A percentile compares a stretch with the other conserved stretches of the same genome.
Evolutionary conservation across 805 yeast genomes (phyloP).

Genomic region (Nakazawaea pomicola): DNA sequence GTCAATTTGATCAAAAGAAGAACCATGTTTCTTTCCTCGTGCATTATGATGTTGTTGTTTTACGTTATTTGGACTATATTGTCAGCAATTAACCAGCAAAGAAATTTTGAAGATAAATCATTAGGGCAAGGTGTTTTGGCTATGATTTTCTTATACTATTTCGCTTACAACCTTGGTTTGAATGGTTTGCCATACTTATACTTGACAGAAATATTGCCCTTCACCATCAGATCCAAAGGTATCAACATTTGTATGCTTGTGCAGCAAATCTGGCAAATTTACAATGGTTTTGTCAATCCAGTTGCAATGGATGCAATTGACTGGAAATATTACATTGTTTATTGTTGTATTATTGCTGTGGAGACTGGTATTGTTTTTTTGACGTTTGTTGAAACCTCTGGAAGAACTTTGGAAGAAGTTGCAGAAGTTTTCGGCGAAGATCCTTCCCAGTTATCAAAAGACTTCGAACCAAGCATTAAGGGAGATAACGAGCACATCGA

Average conservation of each 20-base stretch:
- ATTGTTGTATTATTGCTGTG: conserved; percentile 25
- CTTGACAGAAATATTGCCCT: conserved; percentile 36
- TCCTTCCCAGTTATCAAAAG: conserved; percentile 9
- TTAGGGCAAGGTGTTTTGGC: conserved; percentile 43
- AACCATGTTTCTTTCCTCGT: conserved; percentile 29
- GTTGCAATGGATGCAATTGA: conserved; percentile 31
- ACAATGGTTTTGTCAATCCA: conserved; percentile 29
- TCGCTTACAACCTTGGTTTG: conserved; percentile 35
- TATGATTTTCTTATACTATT: conserved; percentile 44
- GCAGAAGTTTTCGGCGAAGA: conserved; percentile 18
- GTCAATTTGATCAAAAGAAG: conserved; percentile 31
- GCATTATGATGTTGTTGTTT: conserved; percentile 30
- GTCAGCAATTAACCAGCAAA: conserved; percentile 41
- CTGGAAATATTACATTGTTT: conserved; percentile 33
- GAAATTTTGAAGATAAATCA: conserved; percentile 33
- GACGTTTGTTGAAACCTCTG: conserved; percentile 33
- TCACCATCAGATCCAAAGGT: conserved; percentile 18
- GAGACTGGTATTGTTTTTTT: conserved; percentile 24
- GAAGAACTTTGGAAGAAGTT: conserved; percentile 33
- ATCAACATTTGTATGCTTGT: conserved; percentile 18
- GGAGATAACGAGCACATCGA: conserved; percentile 11
- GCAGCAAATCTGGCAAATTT: conserved; percentile 23
- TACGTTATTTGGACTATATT: conserved; percentile 39
- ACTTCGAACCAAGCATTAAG: conserved; percentile 12
- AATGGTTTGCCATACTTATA: conserved; percentile 43